Base-by-base conservation (phyloP, 169 alveolate genomes). In the Cryptosporidium meleagridis region DNA sequence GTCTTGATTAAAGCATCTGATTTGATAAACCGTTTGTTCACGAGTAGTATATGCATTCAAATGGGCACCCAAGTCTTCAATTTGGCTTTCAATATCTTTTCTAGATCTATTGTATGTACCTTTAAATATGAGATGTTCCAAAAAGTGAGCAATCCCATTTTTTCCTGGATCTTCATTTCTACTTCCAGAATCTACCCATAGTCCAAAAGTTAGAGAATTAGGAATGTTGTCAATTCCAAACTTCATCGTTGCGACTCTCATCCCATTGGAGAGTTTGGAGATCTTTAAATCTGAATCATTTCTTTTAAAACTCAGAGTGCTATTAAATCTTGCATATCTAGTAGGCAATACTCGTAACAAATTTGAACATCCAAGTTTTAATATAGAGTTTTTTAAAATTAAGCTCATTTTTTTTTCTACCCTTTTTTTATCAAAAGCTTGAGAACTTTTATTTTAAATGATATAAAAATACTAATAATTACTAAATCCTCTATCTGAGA, bases 41-140 rank as follows among this genome's bases (percentile, higher is more conserved):
- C 99, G 93, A 26, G 99, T 96, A 18, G 99, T 98, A 91, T 97
- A 98, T 12, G 99, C 99, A 92, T 98, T 98, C 18, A 98, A 92
- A 70, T 97, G 96, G 18, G 98, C 99, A 16, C 99, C 99, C 93
- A 96, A 92, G 84, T 96, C 96, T 85, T 98, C 99, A 23, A 97
- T 97, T 86, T 97, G 99, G 58, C 93, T 93, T 93, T 98, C 99
- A 70, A 98, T 92, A 85, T 97, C 95, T 12, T 91, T 84, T 86
- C 99, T 93, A 23, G 95, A 84, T 55, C 99, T 93, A 69, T 94
- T 96, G 58, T 92, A 92, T 5, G 99, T 97, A 29, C 99, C 98
- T 92, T 98, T 98, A 93, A 98, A 98, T 48, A 96, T 97, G 94
- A 98, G 92, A 87, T 98, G 99, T 93, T 98, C 99, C 26, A 98